Conservation (phyloP, 495 filamentous ascomycete species). For the Talaromyces ruber region DNA sequence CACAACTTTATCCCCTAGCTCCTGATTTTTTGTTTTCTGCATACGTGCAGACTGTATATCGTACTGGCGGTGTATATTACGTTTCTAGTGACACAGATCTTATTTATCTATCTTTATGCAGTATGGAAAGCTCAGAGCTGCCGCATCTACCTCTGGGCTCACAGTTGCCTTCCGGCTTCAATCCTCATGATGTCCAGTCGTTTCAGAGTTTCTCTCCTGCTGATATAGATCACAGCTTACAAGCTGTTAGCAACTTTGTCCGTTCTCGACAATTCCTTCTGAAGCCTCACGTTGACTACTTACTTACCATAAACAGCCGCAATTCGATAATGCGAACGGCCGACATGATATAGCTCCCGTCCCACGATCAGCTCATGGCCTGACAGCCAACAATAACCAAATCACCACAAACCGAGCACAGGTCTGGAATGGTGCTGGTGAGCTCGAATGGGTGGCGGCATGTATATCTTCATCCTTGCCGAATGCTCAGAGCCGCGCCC, state of each 20-base stretch:
- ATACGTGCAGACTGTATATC: not conserved
- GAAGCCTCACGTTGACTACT: not conserved
- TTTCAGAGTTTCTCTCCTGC: slow-evolving; percentile 17
- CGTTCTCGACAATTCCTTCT: not conserved
- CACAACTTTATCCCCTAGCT: slow-evolving; percentile 1
- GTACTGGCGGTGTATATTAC: not conserved
- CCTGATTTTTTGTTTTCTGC: not conserved
- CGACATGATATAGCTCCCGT: not conserved
- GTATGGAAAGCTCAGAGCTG: slow-evolving; percentile 12
- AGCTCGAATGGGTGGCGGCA: not conserved
- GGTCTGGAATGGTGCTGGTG: not conserved
- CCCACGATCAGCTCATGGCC: not conserved
- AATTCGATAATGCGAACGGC: not conserved
- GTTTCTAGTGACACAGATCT: too few relatives aligned
- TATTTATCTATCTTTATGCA: not conserved
- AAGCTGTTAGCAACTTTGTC: slow-evolving; percentile 7
- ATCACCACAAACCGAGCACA: not conserved
- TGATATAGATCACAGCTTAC: slow-evolving; percentile 13
- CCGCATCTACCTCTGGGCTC: slow-evolving; percentile 9
- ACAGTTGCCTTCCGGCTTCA: slow-evolving; percentile 12
- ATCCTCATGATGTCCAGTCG: slow-evolving; percentile 15
- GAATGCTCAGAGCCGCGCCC: not conserved
- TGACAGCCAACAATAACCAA: not conserved
- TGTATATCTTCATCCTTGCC: not conserved
- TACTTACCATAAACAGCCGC: not conserved